Evolutionary conservation across 1,284 basidiomycete species (phyloP).

Genomic region (Ganoderma multipileum): DNA sequence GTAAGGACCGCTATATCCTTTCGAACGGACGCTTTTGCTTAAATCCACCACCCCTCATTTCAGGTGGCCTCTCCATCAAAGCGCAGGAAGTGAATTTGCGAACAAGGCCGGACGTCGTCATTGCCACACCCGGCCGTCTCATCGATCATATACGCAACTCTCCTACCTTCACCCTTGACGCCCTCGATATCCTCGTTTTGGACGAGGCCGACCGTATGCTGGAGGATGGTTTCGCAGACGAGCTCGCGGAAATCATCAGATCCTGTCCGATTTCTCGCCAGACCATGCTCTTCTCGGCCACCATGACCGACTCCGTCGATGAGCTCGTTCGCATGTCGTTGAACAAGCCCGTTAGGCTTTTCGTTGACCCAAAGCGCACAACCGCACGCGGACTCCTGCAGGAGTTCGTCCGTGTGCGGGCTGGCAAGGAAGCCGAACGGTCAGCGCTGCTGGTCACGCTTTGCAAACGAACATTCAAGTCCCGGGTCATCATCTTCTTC

Average conservation of each 20-base stretch:
- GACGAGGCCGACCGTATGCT: constrained; percentile 99
- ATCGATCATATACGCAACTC: constrained; percentile 98
- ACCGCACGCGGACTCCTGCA: constrained; percentile 92
- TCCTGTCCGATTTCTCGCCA: constrained; percentile 90
- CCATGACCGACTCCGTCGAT: constrained; percentile 97
- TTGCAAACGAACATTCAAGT: constrained; percentile 88
- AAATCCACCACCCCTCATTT: constrained; percentile 11
- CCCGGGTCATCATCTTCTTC: constrained; percentile 91
- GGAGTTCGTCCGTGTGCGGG: constrained; percentile 92
- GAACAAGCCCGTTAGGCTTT: constrained; percentile 91
- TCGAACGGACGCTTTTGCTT: constrained; percentile 14
- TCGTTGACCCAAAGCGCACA: constrained; percentile 92
- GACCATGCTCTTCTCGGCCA: constrained; percentile 98
- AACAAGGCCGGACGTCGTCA: constrained; percentile 89
- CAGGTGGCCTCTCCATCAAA: constrained; percentile 91
- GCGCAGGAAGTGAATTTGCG: constrained; percentile 88
- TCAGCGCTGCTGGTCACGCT: constrained; percentile 85
- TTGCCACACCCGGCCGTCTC: constrained; percentile 95
- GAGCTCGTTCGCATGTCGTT: constrained; percentile 92
- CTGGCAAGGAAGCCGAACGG: constrained; percentile 80
- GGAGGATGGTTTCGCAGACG: constrained; percentile 97
- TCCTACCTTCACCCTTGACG: constrained; percentile 91
- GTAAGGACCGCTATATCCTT: constrained; percentile 50
- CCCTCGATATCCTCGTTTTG: constrained; percentile 92
- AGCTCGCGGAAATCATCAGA: constrained; percentile 92